Conservation (phyloP, 2,329 filamentous ascomycete species). For the Calonectria multiphialidica region DNA sequence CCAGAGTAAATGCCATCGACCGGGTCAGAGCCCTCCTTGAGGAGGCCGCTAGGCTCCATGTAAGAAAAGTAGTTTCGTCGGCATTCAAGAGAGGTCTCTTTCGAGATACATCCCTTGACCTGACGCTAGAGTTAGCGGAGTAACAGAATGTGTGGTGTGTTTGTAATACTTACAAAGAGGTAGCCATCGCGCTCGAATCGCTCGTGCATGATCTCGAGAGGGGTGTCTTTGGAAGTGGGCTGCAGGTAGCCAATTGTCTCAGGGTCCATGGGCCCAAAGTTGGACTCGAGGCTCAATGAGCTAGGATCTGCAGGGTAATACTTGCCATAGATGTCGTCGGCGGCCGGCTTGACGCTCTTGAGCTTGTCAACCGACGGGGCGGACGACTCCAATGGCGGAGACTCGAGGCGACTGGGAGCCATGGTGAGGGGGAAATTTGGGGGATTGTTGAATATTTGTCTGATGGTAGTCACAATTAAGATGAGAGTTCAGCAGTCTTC, state of each 20-base stretch:
- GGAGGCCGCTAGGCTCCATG: constrained; percentile 24
- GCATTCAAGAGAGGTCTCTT: constrained; percentile 18
- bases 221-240: constrained; percentile 21
- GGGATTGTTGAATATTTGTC: not conserved
- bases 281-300: constrained; percentile 15
- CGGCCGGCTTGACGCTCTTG: not conserved
- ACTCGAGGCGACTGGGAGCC: constrained; percentile 16
- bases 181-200: constrained; percentile 27
- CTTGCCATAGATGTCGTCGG: constrained; percentile 8
- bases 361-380: not conserved
- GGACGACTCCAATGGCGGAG: not conserved
- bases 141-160: too few relatives aligned
- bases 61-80: constrained; percentile 22
- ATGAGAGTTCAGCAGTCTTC: too few relatives aligned
- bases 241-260: constrained; percentile 27
- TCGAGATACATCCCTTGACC: constrained; percentile 19
- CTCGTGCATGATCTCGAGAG: constrained; percentile 25
- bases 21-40: constrained; percentile 8
- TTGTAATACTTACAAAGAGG: constrained; percentile 15
- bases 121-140: not conserved
- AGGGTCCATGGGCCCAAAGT: constrained; percentile 14
- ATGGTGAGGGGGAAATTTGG: not conserved
- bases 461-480: too few relatives aligned
- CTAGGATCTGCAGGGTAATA: constrained; percentile 9
- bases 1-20: constrained; percentile 16